phyloP scores from a whole-genome alignment of 2,329 filamentous ascomycete species.

The Amylocarpus encephaloides region DNA sequence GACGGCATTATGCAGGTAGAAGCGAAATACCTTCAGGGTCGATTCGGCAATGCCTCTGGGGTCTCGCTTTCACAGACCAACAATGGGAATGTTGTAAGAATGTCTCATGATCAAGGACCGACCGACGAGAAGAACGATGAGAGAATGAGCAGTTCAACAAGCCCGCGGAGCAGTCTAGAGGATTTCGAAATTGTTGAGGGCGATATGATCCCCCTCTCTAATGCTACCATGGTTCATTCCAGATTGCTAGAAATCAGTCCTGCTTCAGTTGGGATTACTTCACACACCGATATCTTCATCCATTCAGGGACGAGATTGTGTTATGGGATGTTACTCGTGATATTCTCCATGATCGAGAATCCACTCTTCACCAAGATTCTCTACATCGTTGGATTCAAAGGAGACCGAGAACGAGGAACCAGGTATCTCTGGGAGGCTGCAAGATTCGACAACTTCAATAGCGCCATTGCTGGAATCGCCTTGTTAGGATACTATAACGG shows the following conservation, averaged over 20 bases:
- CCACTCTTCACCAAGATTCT: constrained; percentile 83
- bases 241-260: constrained; percentile 31
- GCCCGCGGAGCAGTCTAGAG: neutral
- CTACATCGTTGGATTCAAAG: constrained; percentile 83
- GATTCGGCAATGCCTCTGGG: constrained; percentile 4
- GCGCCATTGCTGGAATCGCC: constrained; percentile 78
- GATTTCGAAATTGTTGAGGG: neutral
- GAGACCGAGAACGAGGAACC: constrained; percentile 77
- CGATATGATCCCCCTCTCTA: constrained; percentile 11
- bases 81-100: neutral
- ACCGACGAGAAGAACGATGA: neutral
- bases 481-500: constrained; percentile 85
- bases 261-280: constrained; percentile 58
- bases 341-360: constrained; percentile 82
- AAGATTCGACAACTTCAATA: constrained; percentile 80
- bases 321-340: constrained; percentile 76
- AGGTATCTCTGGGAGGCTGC: constrained; percentile 87
- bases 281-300: constrained; percentile 79
- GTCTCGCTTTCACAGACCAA: neutral
- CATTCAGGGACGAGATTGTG: constrained; percentile 86
- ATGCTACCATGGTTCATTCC: constrained; percentile 16
- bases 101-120: neutral
- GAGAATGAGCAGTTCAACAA: neutral
- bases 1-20: constrained; percentile 75
- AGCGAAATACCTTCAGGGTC: constrained; percentile 43